These are phyloP conservation scores for Zopfochytrium polystomum DNA, from an alignment of 371 early-diverging fungal genomes.

Conservation along the genomic window DNA sequence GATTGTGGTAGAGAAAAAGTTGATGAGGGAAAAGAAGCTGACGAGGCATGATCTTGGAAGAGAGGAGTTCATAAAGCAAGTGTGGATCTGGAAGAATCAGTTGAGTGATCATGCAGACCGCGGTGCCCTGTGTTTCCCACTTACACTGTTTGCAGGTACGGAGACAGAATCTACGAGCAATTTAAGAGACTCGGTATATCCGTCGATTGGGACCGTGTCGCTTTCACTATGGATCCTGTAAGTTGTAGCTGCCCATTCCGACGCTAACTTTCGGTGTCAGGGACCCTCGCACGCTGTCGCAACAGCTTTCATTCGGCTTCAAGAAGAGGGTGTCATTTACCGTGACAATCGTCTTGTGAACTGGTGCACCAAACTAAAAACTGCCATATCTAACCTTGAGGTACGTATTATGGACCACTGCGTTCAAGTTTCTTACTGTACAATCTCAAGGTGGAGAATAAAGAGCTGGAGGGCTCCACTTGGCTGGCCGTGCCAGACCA, in stretches of 20 bases:
- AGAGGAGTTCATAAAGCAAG: slow-evolving; percentile 84
- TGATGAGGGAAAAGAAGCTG: slow-evolving; percentile 75
- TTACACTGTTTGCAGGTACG: slow-evolving; percentile 47
- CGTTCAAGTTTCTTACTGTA: background rate
- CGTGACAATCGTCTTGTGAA: slow-evolving; percentile 97
- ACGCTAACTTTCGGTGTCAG: slow-evolving; percentile 14
- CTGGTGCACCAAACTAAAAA: slow-evolving; percentile 98
- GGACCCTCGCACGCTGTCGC: slow-evolving; percentile 79
- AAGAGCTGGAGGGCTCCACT: slow-evolving; percentile 83
- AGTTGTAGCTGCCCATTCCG: no score
- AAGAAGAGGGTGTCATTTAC: slow-evolving; percentile 97
- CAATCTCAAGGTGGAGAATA: slow-evolving; percentile 70
- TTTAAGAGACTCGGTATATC: slow-evolving; percentile 92
- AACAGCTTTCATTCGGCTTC: slow-evolving; percentile 94
- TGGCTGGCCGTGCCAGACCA: slow-evolving; percentile 88
- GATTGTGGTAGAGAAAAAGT: slow-evolving; percentile 95
- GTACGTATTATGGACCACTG: slow-evolving; percentile 39
- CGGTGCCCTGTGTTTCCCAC: slow-evolving; percentile 1
- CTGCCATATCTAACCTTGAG: slow-evolving; percentile 97
- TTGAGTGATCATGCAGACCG: slow-evolving; percentile 29
- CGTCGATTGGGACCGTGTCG: slow-evolving; percentile 90
- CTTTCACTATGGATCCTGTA: slow-evolving; percentile 95
- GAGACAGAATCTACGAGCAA: slow-evolving; percentile 85
- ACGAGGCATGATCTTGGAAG: slow-evolving; percentile 95
- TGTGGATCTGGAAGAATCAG: slow-evolving; percentile 97